Base-by-base conservation (phyloP, 805 yeast genomes). In the Kodamaea sagamina region DNA sequence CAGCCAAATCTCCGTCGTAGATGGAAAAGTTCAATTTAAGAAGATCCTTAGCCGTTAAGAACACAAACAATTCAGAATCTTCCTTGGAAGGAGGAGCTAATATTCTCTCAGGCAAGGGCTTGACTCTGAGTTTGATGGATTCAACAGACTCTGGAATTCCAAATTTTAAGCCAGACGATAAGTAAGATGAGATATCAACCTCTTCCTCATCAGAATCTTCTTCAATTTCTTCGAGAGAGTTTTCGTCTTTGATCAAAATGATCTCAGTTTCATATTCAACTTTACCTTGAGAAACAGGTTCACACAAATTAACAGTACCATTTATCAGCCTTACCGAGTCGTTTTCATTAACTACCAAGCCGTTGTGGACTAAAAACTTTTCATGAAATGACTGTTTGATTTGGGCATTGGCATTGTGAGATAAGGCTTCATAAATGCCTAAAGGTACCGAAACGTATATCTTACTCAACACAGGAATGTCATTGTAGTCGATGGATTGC, bases 211-310 rank as follows among this genome's bases (percentile, higher is more conserved):
- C 46, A 13, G 11, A 26, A 16, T 42, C 45, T 8, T 35, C 16
- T 7, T 36, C 38, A 21, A 15, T 37, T 11, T 49, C 51, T 15
- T 41, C 46, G n/a, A 17, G 32, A 5, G 32, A 22, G 4, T 16
- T 15, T 2, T 59, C 55, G 10, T 42, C 43, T 46, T 72, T 75
- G 12, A 82, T 75, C 22, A 86, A 61, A 2, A 81, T 74, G 2
- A 87, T 62, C n/a, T 67, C 67, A 0, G 92, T 81, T 1, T 62
- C 59, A 1, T 49, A 43, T 15, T 64, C 59, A 1, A 84, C 53
- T 5, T 58, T 50, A 0, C 96, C 96, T 57, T 86, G 95, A 32
- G 75, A 78, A 2, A 79, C 72, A 0, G 95, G 95, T 51, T 86
- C 95, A 57, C 89, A 79, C 17, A 82, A 72, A 3, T 77, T 52